phyloP scores from a whole-genome alignment of 306 rosid species.

The Medicago ruthenica region DNA sequence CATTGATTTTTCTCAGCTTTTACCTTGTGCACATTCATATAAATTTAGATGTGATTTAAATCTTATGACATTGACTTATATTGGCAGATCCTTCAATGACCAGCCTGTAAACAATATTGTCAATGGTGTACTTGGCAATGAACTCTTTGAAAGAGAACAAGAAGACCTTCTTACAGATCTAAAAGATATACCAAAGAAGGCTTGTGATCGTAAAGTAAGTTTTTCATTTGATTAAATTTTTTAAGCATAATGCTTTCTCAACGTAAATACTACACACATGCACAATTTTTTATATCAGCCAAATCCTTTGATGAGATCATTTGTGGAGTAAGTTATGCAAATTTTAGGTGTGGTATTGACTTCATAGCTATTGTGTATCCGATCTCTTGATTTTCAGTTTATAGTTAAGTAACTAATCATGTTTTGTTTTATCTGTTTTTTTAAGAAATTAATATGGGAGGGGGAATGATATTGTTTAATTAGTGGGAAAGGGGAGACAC shows the following conservation, averaged over 20 bases:
- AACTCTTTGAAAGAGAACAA: constrained; percentile 90
- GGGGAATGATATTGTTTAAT: too few species aligned
- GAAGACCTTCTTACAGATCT: constrained; percentile 89
- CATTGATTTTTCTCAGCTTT: constrained; percentile 19
- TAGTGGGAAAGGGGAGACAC: too few species aligned
- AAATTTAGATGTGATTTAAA: background rate
- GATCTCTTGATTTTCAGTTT: too few species aligned
- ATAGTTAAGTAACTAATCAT: too few species aligned
- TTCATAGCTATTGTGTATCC: too few species aligned
- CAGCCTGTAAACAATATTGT: constrained; percentile 60
- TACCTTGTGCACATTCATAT: background rate
- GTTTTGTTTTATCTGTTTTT: too few species aligned
- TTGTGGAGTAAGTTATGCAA: too few species aligned
- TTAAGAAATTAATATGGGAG: too few species aligned
- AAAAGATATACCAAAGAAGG: constrained; percentile 91
- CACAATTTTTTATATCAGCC: too few species aligned
- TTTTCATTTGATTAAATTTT: constrained; percentile 1
- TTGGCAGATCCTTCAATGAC: constrained; percentile 91
- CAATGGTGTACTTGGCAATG: constrained; percentile 75
- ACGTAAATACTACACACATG: background rate
- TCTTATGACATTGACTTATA: background rate
- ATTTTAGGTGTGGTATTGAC: too few species aligned
- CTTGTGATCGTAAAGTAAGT: constrained; percentile 93
- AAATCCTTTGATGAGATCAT: too few species aligned
- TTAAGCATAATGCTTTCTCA: background rate